phyloP scores from a whole-genome alignment of 1,139 yeast species.

The Geotrichum restrictum region DNA sequence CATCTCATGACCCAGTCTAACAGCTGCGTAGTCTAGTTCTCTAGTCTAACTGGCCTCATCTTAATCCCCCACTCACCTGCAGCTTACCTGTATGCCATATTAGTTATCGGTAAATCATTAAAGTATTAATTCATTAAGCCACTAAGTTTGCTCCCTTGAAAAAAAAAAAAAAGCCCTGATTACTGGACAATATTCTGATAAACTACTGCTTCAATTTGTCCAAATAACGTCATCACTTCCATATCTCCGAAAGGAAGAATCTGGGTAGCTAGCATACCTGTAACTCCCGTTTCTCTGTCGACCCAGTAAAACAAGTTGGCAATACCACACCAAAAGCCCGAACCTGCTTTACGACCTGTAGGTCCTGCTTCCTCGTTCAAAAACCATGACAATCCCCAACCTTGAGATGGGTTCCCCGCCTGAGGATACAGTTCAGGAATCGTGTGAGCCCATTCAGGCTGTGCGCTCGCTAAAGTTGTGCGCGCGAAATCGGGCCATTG shows the following conservation, averaged over 20 bases:
- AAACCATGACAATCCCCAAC: conserved; percentile 29
- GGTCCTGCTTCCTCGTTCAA: conserved; percentile 14
- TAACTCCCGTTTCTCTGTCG: conserved; percentile 44
- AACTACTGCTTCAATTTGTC: conserved; percentile 22
- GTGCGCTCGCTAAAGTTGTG: conserved; percentile 23
- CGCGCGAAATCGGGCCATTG: conserved; percentile 27
- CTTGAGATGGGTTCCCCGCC: conserved; percentile 27
- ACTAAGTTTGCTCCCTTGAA: no score
- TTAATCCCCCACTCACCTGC: no score
- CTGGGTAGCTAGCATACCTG: conserved; percentile 46
- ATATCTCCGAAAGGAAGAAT: conserved; percentile 37
- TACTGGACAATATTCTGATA: conserved; percentile 6
- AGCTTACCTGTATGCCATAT: no score
- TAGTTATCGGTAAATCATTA: no score
- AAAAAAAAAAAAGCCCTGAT: no score
- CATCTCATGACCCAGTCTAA: no score
- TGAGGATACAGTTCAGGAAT: conserved; percentile 27
- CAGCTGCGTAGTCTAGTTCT: no score
- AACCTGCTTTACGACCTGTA: conserved; percentile 44
- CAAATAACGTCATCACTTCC: conserved; percentile 22
- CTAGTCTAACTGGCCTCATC: no score
- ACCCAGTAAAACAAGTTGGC: conserved; percentile 49
- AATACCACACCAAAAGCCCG: conserved; percentile 48
- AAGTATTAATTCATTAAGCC: no score
- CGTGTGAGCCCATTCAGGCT: conserved; percentile 23